Percentiles rank a stretch among this genome's conserved stretches.
These are phyloP conservation scores for Malassezia slooffiae DNA, from an alignment of 1,284 basidiomycete genomes.

Conservation along the genomic window DNA sequence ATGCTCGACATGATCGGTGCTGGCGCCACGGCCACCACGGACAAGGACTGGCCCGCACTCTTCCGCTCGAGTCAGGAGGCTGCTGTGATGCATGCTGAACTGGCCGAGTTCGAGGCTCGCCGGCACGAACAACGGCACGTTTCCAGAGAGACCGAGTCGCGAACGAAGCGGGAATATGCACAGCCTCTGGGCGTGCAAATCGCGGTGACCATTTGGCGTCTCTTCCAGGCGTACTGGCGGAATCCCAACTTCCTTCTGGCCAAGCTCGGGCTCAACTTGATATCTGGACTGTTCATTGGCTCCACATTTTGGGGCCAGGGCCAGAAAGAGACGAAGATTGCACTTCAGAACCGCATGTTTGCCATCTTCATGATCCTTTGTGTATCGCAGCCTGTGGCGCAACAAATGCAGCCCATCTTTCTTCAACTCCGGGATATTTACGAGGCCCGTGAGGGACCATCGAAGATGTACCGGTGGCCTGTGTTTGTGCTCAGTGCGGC, in stretches of 20 bases:
- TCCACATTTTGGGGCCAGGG: slow-evolving; percentile 23
- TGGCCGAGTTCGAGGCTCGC: slow-evolving; percentile 10
- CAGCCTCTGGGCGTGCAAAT: slow-evolving; percentile 20
- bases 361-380: slow-evolving; percentile 21
- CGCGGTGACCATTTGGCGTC: slow-evolving; percentile 14
- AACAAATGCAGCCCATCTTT: slow-evolving; percentile 37
- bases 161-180: slow-evolving; percentile 21
- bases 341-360: slow-evolving; percentile 18
- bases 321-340: slow-evolving; percentile 10
- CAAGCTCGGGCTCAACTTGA: slow-evolving; percentile 50
- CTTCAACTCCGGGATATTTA: slow-evolving; percentile 54
- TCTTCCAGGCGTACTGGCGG: slow-evolving; percentile 60
- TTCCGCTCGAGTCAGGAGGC: slow-evolving; percentile 15
- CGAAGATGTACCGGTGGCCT: slow-evolving; percentile 17
- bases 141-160: not conserved
- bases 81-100: slow-evolving; percentile 5
- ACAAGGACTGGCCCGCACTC: slow-evolving; percentile 60
- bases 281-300: slow-evolving; percentile 55
- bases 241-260: slow-evolving; percentile 20
- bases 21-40: slow-evolving; percentile 31
- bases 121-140: not conserved
- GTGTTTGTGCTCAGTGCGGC: slow-evolving; percentile 17
- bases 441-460: slow-evolving; percentile 50
- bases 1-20: slow-evolving; percentile 48
- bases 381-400: slow-evolving; percentile 25